These are phyloP conservation scores for Populus pruinosa DNA, from an alignment of 345 rosid species.

Conservation along the genomic window DNA sequence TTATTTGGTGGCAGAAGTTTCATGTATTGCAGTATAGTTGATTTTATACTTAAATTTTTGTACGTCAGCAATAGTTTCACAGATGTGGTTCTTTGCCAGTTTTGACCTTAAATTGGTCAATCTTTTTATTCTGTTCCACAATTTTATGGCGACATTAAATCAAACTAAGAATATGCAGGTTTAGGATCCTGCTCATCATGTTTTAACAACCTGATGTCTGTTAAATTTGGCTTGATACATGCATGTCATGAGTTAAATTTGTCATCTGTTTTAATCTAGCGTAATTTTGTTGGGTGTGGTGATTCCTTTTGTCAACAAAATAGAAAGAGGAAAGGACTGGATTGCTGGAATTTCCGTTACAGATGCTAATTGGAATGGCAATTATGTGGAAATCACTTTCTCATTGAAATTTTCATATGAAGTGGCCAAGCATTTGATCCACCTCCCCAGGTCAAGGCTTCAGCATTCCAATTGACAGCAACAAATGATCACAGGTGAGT, in stretches of 20 bases:
- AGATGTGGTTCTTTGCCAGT: neutral
- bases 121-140: neutral
- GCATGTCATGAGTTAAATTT: neutral
- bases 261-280: neutral
- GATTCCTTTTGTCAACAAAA: neutral
- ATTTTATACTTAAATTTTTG: neutral
- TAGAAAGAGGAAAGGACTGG: neutral
- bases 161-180: neutral
- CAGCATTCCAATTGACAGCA: neutral
- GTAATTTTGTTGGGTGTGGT: neutral
- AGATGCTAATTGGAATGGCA: neutral
- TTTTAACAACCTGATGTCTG: too few relatives aligned
- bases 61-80: neutral
- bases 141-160: neutral
- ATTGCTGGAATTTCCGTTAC: neutral
- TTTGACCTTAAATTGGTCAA: neutral
- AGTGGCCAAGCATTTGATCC: neutral
- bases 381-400: too few relatives aligned
- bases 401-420: neutral
- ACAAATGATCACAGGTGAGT: neutral
- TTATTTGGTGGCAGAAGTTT: neutral
- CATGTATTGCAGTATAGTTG: neutral
- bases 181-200: neutral
- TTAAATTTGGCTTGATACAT: too few relatives aligned
- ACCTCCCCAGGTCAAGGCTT: neutral